Evolutionary conservation across 805 yeast genomes (phyloP).

Genomic region (Metschnikowia hibisci): DNA sequence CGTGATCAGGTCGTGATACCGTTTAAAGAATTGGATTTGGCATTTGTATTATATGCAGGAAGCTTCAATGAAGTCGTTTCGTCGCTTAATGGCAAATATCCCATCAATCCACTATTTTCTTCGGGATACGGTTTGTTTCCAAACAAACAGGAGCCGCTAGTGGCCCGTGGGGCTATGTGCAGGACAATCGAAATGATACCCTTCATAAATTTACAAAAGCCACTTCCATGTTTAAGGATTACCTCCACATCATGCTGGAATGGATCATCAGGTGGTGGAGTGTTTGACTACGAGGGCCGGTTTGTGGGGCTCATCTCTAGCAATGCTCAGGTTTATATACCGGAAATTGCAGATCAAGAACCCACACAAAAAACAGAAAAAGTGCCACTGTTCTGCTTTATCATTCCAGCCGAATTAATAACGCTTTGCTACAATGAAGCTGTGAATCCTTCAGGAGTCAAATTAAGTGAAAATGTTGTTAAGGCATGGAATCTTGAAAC

Average conservation of each 20-base stretch:
- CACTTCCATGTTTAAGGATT: conserved; percentile 23
- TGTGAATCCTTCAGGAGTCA: neutral
- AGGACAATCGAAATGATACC: conserved; percentile 16
- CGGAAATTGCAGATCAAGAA: conserved; percentile 7
- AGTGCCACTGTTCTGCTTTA: conserved; percentile 27
- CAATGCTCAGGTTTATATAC: conserved; percentile 36
- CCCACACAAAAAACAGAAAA: conserved; percentile 22
- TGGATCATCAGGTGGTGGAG: conserved; percentile 50
- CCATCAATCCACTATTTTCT: conserved; percentile 25
- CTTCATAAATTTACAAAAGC: neutral
- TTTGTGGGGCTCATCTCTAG: conserved; percentile 43
- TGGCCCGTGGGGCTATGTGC: conserved; percentile 30
- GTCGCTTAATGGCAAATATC: neutral
- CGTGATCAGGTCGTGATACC: conserved; percentile 27
- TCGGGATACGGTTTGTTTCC: conserved; percentile 42
- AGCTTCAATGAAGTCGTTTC: neutral
- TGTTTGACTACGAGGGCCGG: conserved; percentile 23
- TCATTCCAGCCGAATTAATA: conserved; percentile 32
- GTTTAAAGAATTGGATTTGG: conserved; percentile 31
- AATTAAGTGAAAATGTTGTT: conserved; percentile 16
- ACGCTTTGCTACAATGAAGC: conserved; percentile 19
- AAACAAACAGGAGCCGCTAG: conserved; percentile 26
- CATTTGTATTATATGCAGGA: conserved; percentile 25
- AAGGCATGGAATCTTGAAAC: conserved; percentile 24
- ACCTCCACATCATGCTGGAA: conserved; percentile 47